Evolutionary conservation across 2,329 filamentous ascomycete genomes (phyloP).

Genomic region (Pseudogymnoascus sp.): DNA sequence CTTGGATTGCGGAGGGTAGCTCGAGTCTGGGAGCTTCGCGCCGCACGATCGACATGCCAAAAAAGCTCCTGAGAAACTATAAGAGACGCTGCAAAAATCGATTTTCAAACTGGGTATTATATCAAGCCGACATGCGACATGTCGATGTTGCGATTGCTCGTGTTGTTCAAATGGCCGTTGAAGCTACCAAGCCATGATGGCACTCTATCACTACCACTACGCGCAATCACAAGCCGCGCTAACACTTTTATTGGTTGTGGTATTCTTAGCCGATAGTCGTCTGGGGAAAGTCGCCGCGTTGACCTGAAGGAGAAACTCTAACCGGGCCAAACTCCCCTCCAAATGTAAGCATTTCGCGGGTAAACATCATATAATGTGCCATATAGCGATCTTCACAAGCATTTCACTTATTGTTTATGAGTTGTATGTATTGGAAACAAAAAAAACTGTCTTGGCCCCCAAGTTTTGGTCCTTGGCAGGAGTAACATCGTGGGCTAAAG

Average conservation of each 20-base stretch:
- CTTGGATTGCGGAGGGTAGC: conserved; percentile 2
- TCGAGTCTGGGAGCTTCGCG: conserved; percentile 6
- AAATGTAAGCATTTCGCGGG: background rate
- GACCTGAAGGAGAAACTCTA: conserved; percentile 1
- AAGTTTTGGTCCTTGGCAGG: background rate
- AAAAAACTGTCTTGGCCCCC: background rate
- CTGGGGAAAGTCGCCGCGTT: conserved; percentile 2
- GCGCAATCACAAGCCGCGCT: conserved; percentile 7
- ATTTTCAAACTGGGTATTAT: conserved; percentile 1
- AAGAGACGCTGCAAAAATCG: background rate
- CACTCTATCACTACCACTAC: conserved; percentile 7
- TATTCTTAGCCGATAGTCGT: conserved; percentile 6
- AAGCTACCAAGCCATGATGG: conserved; percentile 3
- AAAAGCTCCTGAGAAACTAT: background rate
- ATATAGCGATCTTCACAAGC: background rate
- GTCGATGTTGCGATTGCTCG: conserved; percentile 4
- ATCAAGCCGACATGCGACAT: conserved; percentile 6
- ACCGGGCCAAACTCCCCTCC: background rate
- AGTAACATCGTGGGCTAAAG: background rate
- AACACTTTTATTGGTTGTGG: conserved; percentile 6
- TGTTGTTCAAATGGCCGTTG: conserved; percentile 1
- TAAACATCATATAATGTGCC: background rate
- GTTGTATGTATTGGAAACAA: background rate
- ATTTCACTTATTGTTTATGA: background rate
- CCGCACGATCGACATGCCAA: conserved; percentile 7